A percentile compares a stretch with the other conserved stretches of the same genome.
These are phyloP conservation scores for Neurospora pannonica DNA, from an alignment of 495 filamentous ascomycete species.

Conservation along the genomic window DNA sequence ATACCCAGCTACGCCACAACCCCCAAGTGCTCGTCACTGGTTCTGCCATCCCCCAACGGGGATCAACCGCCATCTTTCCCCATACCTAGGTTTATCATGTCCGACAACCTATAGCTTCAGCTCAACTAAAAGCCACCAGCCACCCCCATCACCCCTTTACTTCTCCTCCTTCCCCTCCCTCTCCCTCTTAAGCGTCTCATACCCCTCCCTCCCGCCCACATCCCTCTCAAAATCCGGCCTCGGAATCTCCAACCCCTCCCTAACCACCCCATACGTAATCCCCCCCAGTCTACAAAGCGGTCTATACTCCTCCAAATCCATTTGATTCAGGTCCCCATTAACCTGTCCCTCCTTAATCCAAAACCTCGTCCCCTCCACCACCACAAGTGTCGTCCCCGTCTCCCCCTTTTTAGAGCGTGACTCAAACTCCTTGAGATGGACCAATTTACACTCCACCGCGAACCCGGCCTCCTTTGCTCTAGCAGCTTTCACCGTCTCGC, in stretches of 20 bases:
- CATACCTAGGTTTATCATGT: too few relatives aligned
- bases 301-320: conserved; percentile 56
- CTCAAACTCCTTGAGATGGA: conserved; percentile 65
- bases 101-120: too few relatives aligned
- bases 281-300: conserved; percentile 77
- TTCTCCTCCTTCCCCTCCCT: conserved; percentile 1
- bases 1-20: too few relatives aligned
- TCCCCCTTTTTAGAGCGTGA: too few relatives aligned
- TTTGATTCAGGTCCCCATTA: conserved; percentile 59
- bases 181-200: conserved; percentile 26
- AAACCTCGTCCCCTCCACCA: conserved; percentile 80
- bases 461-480: conserved; percentile 77
- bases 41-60: too few relatives aligned
- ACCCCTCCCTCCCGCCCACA: conserved; percentile 29
- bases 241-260: conserved; percentile 66
- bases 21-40: too few relatives aligned
- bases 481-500: conserved; percentile 55
- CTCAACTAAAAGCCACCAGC: too few relatives aligned
- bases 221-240: conserved; percentile 56
- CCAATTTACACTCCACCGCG: conserved; percentile 67
- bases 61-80: too few relatives aligned
- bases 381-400: conserved; percentile 61
- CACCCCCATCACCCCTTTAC: not conserved
- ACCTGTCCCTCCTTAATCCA: conserved; percentile 87
- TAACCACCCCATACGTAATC: conserved; percentile 66